A percentile compares a stretch with the other conserved stretches of the same genome.
Conservation (phyloP, 495 filamentous ascomycete species). For the Hypomontagnella monticulosa region DNA sequence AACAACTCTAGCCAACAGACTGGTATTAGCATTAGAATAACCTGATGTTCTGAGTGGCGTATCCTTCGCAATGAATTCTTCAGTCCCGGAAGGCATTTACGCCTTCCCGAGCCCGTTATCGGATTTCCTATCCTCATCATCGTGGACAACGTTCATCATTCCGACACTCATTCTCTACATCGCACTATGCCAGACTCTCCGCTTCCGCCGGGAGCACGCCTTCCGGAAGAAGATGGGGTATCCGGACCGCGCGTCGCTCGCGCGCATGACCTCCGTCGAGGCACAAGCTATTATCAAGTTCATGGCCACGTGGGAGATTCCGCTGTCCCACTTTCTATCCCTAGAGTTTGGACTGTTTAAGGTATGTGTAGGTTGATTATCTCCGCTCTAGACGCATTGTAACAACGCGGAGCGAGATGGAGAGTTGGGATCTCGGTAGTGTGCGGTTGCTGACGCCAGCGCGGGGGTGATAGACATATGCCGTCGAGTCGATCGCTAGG, state of each 20-base stretch:
- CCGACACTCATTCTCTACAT: constrained; percentile 44
- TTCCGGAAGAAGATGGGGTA: constrained; percentile 62
- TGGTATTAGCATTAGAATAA: no score
- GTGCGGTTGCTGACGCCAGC: constrained; percentile 4
- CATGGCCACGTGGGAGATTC: constrained; percentile 65
- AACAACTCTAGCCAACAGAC: no score
- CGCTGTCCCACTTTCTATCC: constrained; percentile 62
- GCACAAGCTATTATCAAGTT: constrained; percentile 65
- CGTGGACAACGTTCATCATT: constrained; percentile 31
- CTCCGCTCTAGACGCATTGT: neutral
- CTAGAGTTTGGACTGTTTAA: constrained; percentile 74
- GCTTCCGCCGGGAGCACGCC: constrained; percentile 57
- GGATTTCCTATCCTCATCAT: constrained; percentile 7
- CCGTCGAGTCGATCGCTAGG: constrained; percentile 68
- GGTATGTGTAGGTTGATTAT: constrained; percentile 42
- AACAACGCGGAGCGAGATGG: neutral
- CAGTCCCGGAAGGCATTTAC: neutral
- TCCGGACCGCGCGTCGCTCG: constrained; percentile 62
- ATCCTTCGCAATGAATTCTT: constrained; percentile 19
- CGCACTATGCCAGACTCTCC: constrained; percentile 53
- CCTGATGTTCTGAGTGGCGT: neutral
- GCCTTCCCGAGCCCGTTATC: neutral
- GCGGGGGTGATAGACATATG: constrained; percentile 64
- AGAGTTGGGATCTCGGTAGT: neutral
- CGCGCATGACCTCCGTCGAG: constrained; percentile 70